These are phyloP conservation scores for Starmerella geochares DNA, from an alignment of 805 yeast species.

Conservation along the genomic window DNA sequence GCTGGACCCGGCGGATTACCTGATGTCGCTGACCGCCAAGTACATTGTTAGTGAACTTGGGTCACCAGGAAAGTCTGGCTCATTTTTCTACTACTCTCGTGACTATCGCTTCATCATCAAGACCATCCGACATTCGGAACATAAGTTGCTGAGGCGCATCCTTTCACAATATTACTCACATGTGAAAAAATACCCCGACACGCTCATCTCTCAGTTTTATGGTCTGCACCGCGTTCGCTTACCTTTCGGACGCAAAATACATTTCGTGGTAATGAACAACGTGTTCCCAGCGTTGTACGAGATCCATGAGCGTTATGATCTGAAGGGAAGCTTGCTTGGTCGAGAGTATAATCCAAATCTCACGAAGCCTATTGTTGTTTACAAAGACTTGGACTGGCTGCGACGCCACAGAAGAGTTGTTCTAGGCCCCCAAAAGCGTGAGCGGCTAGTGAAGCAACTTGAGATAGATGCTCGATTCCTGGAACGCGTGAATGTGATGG, in stretches of 20 bases:
- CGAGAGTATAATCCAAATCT: slow-evolving; percentile 33
- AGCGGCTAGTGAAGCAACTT: slow-evolving; percentile 56
- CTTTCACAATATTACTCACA: slow-evolving; percentile 70
- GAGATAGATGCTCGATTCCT: slow-evolving; percentile 64
- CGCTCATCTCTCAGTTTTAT: slow-evolving; percentile 87
- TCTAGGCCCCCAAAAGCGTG: slow-evolving; percentile 62
- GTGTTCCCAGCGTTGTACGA: slow-evolving; percentile 88
- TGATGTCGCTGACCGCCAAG: slow-evolving; percentile 84
- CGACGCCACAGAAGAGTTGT: slow-evolving; percentile 52
- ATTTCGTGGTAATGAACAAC: slow-evolving; percentile 93
- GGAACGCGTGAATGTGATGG: slow-evolving; percentile 79
- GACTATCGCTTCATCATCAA: slow-evolving; percentile 91
- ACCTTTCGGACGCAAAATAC: slow-evolving; percentile 73
- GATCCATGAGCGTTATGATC: slow-evolving; percentile 74
- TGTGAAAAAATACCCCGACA: slow-evolving; percentile 73
- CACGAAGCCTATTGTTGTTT: slow-evolving; percentile 36
- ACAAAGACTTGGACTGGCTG: slow-evolving; percentile 85
- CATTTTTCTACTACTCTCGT: slow-evolving; percentile 87
- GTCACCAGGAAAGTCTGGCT: slow-evolving; percentile 95
- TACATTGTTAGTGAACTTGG: slow-evolving; percentile 84
- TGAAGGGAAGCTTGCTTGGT: slow-evolving; percentile 90
- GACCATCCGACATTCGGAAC: slow-evolving; percentile 90
- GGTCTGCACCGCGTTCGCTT: slow-evolving; percentile 89
- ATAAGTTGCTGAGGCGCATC: slow-evolving; percentile 64
- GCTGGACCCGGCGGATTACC: slow-evolving; percentile 90